Conservation (phyloP, 768 basidiomycete species). For the Leccinum subgranulosum region DNA sequence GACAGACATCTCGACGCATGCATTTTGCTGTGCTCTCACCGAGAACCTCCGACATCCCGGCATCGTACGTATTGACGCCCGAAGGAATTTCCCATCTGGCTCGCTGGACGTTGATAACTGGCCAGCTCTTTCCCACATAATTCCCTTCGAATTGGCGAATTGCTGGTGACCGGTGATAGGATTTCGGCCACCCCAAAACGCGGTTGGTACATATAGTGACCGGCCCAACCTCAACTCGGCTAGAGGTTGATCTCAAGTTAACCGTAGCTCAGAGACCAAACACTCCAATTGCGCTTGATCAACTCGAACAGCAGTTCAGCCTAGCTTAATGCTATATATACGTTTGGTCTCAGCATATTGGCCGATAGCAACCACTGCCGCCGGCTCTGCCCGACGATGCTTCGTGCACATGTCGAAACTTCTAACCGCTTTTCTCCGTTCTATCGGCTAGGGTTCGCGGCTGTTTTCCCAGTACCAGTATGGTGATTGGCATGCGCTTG, state of each 20-base stretch:
- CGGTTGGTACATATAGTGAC: not conserved
- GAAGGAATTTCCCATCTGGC: not conserved
- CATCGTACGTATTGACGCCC: not conserved
- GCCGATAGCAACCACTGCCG: not conserved
- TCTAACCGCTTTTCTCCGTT: not conserved
- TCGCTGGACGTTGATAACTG: not conserved
- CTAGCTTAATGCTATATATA: not conserved
- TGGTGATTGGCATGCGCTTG: not conserved
- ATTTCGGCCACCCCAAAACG: not conserved
- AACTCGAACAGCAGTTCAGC: not conserved
- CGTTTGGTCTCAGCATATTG: not conserved
- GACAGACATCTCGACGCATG: not conserved
- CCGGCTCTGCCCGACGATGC: not conserved
- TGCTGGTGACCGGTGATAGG: not conserved
- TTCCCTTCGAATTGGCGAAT: not conserved
- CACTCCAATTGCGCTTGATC: not conserved
- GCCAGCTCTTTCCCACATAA: not conserved
- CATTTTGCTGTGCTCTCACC: not conserved
- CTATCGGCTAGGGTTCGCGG: not conserved
- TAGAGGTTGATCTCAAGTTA: not conserved
- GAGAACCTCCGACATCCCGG: not conserved
- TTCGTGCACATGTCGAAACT: not conserved
- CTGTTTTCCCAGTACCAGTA: not conserved
- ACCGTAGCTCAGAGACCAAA: not conserved
- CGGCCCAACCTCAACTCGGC: not conserved